Base-by-base conservation (phyloP, 1,139 yeast genomes). In the Taphrina flavorubra region DNA sequence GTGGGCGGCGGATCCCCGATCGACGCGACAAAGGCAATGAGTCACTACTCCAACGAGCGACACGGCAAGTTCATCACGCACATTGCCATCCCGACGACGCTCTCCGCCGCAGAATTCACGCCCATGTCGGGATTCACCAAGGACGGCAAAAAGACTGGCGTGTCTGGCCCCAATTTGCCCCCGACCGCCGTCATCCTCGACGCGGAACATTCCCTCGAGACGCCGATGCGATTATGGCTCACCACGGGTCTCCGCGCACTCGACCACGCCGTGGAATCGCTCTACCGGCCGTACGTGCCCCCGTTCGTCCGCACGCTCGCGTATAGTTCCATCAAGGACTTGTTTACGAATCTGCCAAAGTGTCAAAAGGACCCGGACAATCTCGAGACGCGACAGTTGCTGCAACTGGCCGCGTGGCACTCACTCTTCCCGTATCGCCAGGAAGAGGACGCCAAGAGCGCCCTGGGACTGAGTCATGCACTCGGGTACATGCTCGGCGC, bases 31-130 rank as follows among this genome's bases (percentile, higher is more conserved):
- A 66, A 66, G 55, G 64, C 64, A 31, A 58, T 65, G 37, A 51
- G 47, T 51, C 51, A 58, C 59, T 42, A 39, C 42, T 36, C 39
- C 34, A 63, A 68, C 46, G 51, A 47, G 25, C 34, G 55, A 13
- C 25, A 69, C 20, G 64, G 60, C 11, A 36, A 10, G 16, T 59
- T 56, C 42, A n/a, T 65, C 18, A 56, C 68, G 20, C 47, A 61
- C 31, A 56, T 66, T 25, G 69, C 72, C n/a, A 49, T 65, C 14
- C 68, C 72, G 34, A 70, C 72, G n/a, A 64, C 71, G 3, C 51
- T 71, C 16, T 70, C 68, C 25, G 71, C 70, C n/a, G 71, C 70
- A 1, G 72, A 70, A 40, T 66, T 65, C 51, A 69, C 72, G 20
- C 58, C 63, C 3, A 58, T 39, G 25, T 68, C 69, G 6, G 71